Evolutionary conservation across 75 land plant genomes (phyloP).

Genomic region (Isoetes taiwanensis): DNA sequence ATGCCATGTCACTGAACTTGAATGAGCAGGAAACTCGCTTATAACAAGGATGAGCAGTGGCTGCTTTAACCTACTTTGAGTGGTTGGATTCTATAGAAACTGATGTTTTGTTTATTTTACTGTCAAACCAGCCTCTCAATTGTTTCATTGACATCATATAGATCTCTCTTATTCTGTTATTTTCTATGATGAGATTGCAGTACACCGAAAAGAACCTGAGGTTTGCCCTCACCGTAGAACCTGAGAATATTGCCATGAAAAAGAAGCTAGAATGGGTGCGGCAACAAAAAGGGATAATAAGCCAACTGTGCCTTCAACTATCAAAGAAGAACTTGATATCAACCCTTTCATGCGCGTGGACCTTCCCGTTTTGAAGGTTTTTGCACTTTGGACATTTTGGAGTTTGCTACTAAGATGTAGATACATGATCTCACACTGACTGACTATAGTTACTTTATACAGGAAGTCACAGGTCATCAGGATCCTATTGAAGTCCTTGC

Average conservation of each 20-base stretch:
- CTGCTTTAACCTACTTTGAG: too few relatives aligned
- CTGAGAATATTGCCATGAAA: conserved; percentile 53
- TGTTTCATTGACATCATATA: too few relatives aligned
- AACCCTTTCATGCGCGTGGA: conserved; percentile 93
- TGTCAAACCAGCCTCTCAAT: too few relatives aligned
- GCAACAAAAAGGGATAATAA: conserved; percentile 34
- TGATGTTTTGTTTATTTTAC: too few relatives aligned
- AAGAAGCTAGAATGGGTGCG: conserved; percentile 66
- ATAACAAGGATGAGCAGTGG: too few relatives aligned
- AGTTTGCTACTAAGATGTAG: neutral
- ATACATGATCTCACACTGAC: neutral
- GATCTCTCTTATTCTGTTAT: too few relatives aligned
- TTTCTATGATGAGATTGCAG: too few relatives aligned
- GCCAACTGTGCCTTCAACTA: conserved; percentile 81
- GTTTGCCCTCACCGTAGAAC: conserved; percentile 79
- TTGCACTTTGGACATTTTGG: neutral
- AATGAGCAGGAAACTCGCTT: too few relatives aligned
- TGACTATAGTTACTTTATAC: conserved; percentile 7
- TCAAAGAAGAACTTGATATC: conserved; percentile 62
- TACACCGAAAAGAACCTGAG: conserved; percentile 80
- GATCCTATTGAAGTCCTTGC: conserved; percentile 52
- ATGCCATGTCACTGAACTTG: too few relatives aligned
- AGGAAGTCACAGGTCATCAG: conserved; percentile 41
- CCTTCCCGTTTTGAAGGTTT: conserved; percentile 46
- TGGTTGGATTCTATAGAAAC: too few relatives aligned